These are phyloP conservation scores for Cyberlindnera xishuangbannaensis DNA, from an alignment of 805 yeast genomes.

Conservation along the genomic window DNA sequence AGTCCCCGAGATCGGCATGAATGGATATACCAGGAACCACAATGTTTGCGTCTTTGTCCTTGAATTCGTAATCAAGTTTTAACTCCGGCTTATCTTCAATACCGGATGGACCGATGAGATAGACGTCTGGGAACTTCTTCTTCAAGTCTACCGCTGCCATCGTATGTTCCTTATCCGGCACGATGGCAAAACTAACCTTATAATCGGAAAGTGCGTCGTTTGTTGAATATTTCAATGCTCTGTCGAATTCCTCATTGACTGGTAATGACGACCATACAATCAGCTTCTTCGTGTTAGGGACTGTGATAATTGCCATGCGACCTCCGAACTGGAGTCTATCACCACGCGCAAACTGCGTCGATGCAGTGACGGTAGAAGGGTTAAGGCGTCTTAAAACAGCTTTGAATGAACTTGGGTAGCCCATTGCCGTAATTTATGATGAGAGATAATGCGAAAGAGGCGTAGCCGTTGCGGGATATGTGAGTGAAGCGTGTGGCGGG, in stretches of 20 bases:
- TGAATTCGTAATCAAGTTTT: slow-evolving; percentile 36
- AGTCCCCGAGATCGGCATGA: slow-evolving; percentile 36
- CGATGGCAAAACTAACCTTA: slow-evolving; percentile 43
- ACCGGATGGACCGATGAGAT: slow-evolving; percentile 47
- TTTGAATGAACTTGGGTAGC: slow-evolving; percentile 34
- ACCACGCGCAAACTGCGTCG: slow-evolving; percentile 30
- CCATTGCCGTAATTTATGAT: no score
- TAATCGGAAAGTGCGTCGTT: slow-evolving; percentile 29
- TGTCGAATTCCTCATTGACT: slow-evolving; percentile 39
- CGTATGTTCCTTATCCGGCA: slow-evolving; percentile 64
- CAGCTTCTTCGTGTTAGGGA: slow-evolving; percentile 26
- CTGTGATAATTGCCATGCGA: slow-evolving; percentile 33
- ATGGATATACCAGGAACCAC: slow-evolving; percentile 29
- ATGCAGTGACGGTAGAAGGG: slow-evolving; percentile 28
- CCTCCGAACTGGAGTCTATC: slow-evolving; percentile 31
- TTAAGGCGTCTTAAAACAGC: slow-evolving; percentile 34
- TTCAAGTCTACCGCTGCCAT: slow-evolving; percentile 54
- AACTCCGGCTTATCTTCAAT: slow-evolving; percentile 29
- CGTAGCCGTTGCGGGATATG: no score
- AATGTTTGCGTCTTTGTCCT: slow-evolving; percentile 30
- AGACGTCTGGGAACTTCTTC: slow-evolving; percentile 41
- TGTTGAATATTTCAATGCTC: slow-evolving; percentile 32
- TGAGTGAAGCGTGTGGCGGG: no score
- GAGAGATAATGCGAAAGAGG: no score
- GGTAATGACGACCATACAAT: slow-evolving; percentile 59